Percentiles rank a stretch among this genome's conserved stretches.
phyloP scores from a whole-genome alignment of 225 moss, liverwort and hornwort genomes.

The Pleurozium schreberi region DNA sequence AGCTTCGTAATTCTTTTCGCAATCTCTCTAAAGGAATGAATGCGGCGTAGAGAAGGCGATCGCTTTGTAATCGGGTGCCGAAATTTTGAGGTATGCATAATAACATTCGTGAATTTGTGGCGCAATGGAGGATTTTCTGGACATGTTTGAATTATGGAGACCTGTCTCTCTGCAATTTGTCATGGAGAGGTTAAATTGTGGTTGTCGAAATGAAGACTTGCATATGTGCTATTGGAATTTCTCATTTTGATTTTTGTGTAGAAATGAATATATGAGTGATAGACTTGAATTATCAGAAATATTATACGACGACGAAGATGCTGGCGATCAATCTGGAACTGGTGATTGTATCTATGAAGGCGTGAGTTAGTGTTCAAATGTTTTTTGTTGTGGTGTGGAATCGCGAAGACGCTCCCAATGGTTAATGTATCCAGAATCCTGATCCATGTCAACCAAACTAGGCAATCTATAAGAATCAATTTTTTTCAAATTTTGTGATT shows the following conservation, averaged over 20 bases:
- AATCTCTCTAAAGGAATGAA: background rate
- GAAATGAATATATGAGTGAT: background rate
- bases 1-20: background rate
- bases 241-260: background rate
- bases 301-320: background rate
- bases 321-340: background rate
- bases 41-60: background rate
- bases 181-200: background rate
- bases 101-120: background rate
- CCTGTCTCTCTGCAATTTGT: background rate
- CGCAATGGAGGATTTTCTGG: background rate
- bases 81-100: background rate
- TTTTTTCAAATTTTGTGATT: no score
- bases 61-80: background rate
- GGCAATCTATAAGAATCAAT: no score
- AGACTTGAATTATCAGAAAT: background rate
- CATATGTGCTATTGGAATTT: background rate
- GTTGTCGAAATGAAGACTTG: background rate
- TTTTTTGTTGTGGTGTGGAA: background rate
- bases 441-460: no score
- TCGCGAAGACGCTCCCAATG: background rate
- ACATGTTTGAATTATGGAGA: background rate
- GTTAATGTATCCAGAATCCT: background rate
- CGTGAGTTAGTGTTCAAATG: background rate
- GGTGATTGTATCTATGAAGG: background rate